A percentile compares a stretch with the other conserved stretches of the same genome.
Evolutionary conservation across 2,329 filamentous ascomycete genomes (phyloP).

Genomic region (Botrytis deweyae): DNA sequence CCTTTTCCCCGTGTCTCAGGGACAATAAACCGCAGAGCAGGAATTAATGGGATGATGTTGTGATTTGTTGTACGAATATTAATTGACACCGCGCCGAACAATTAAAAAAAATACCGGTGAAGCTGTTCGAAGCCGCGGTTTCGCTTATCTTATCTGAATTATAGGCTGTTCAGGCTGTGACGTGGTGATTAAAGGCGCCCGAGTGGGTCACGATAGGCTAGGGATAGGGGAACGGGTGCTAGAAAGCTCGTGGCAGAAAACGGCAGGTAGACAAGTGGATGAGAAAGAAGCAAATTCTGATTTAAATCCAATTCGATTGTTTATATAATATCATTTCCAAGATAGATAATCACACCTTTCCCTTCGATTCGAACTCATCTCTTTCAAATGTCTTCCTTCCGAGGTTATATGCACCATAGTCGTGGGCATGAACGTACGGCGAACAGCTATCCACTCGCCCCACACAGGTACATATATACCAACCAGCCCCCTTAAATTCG

Average conservation of each 20-base stretch:
- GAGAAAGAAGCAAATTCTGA: conserved; percentile 1
- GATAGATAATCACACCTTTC: background rate
- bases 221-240: conserved; percentile 8
- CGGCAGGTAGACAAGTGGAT: background rate
- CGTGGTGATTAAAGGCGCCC: conserved; percentile 1
- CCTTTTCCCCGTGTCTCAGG: conserved; percentile 3
- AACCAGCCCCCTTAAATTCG: conserved; percentile 16
- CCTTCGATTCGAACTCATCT: background rate
- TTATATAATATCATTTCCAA: conserved; percentile 6
- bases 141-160: conserved; percentile 22
- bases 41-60: background rate
- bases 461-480: conserved; percentile 5
- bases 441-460: conserved; percentile 6
- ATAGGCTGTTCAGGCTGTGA: conserved; percentile 1
- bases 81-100: background rate
- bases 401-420: conserved; percentile 20
- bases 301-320: background rate
- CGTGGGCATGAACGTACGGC: conserved; percentile 18
- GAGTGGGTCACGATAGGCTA: background rate
- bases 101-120: background rate
- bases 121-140: conserved; percentile 7
- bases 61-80: background rate
- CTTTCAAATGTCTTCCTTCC: background rate
- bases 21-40: background rate
- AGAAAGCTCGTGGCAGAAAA: conserved; percentile 10